Evolutionary conservation across 257 asterid species (phyloP).

Genomic region (Ilex aquifolium): DNA sequence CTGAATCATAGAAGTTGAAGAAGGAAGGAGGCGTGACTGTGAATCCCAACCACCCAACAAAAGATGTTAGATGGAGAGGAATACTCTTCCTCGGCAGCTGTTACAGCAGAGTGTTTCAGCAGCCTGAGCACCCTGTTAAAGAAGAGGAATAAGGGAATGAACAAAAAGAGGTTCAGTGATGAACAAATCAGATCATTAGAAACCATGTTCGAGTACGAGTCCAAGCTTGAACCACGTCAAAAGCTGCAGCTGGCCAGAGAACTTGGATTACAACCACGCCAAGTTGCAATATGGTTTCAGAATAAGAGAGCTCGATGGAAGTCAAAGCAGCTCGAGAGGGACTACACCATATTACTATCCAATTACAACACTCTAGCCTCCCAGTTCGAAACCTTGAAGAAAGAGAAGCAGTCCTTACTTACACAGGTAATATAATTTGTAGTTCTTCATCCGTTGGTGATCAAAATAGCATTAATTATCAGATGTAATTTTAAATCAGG

Average conservation of each 20-base stretch:
- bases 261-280: slow-evolving; percentile 62
- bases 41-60: background rate
- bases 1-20: too few relatives aligned
- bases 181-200: slow-evolving; percentile 52
- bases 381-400: slow-evolving; percentile 31
- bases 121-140: background rate
- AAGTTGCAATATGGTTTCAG: slow-evolving; percentile 73
- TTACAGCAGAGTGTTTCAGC: slow-evolving; percentile 12
- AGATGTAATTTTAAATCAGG: too few relatives aligned
- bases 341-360: slow-evolving; percentile 23
- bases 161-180: slow-evolving; percentile 42
- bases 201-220: slow-evolving; percentile 40
- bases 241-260: slow-evolving; percentile 46
- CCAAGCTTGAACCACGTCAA: slow-evolving; percentile 46
- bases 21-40: too few relatives aligned
- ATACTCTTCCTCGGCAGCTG: slow-evolving; percentile 14
- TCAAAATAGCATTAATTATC: too few relatives aligned
- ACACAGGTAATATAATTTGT: slow-evolving; percentile 25
- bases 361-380: slow-evolving; percentile 30
- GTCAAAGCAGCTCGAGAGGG: slow-evolving; percentile 50
- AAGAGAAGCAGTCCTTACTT: slow-evolving; percentile 38
- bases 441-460: too few relatives aligned
- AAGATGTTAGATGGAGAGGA: slow-evolving; percentile 23
- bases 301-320: slow-evolving; percentile 73
- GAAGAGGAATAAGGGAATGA: slow-evolving; percentile 20